Percentiles rank a stretch among this genome's conserved stretches.
These are phyloP conservation scores for Penicillium sclerotigenum DNA, from an alignment of 2,329 filamentous ascomycete species.

Conservation along the genomic window DNA sequence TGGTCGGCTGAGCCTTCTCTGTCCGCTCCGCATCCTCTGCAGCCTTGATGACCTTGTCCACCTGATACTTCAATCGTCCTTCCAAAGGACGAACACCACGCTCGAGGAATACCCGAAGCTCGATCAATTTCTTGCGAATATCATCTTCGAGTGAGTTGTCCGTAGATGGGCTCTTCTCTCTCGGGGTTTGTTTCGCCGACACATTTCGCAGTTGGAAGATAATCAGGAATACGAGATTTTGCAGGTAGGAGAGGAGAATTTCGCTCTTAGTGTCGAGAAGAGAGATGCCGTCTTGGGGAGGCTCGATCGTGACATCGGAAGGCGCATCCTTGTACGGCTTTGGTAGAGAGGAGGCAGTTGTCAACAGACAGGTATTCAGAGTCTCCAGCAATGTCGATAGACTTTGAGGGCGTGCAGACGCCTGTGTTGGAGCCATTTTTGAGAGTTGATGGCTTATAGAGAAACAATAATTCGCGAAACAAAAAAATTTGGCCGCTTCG, in stretches of 20 bases:
- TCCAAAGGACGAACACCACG: conserved; percentile 88
- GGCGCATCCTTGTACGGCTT: conserved; percentile 27
- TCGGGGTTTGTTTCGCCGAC: conserved; percentile 29
- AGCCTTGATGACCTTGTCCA: conserved; percentile 88
- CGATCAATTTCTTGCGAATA: conserved; percentile 81
- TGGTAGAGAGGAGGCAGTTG: conserved; percentile 37
- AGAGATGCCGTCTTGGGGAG: conserved; percentile 84
- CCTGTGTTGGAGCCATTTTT: conserved; percentile 27
- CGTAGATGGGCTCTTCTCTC: conserved; percentile 32
- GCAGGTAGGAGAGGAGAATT: conserved; percentile 90
- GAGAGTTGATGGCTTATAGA: background rate
- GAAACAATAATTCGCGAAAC: background rate
- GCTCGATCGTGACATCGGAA: conserved; percentile 67
- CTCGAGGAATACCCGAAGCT: conserved; percentile 88
- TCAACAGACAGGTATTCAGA: conserved; percentile 35
- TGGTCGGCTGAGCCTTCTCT: conserved; percentile 26
- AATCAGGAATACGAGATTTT: conserved; percentile 87
- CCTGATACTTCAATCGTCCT: conserved; percentile 86
- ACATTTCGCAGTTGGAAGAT: conserved; percentile 70
- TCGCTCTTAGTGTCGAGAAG: conserved; percentile 96
- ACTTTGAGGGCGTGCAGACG: conserved; percentile 22
- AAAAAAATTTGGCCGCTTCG: conserved; percentile 10
- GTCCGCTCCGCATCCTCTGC: conserved; percentile 57
- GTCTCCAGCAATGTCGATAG: conserved; percentile 34
- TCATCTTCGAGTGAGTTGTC: conserved; percentile 56